Conservation (phyloP, 352 stramenopile genomes). For the Phytophthora capsici region DNA sequence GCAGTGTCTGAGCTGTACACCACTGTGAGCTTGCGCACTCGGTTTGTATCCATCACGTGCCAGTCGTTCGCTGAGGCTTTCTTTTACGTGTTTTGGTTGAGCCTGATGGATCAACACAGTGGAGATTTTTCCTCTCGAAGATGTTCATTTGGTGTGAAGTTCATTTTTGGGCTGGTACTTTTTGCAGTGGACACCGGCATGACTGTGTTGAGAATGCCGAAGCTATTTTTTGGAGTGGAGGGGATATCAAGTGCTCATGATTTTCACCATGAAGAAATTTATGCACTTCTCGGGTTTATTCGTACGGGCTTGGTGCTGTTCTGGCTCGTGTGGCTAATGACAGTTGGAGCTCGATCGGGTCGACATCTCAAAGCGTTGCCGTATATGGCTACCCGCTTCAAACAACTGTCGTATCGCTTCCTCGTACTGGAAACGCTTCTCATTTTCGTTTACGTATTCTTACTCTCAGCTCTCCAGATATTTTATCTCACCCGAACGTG, state of each 20-base stretch:
- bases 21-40: constrained; percentile 59
- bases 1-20: constrained; percentile 63
- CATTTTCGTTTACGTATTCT: constrained; percentile 76
- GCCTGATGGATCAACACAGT: constrained; percentile 75
- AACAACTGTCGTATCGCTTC: constrained; percentile 90
- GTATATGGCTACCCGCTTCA: constrained; percentile 88
- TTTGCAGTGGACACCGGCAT: constrained; percentile 65
- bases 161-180: constrained; percentile 41
- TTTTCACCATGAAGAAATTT: constrained; percentile 56
- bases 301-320: constrained; percentile 62
- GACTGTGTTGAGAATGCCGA: constrained; percentile 71
- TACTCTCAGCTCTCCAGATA: constrained; percentile 73
- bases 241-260: constrained; percentile 5
- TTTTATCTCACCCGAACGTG: constrained; percentile 67
- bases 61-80: constrained; percentile 76
- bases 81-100: constrained; percentile 86
- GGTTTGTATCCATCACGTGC: constrained; percentile 70
- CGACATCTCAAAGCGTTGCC: constrained; percentile 68
- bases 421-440: constrained; percentile 78
- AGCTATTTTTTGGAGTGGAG: constrained; percentile 42
- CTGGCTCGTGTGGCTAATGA: constrained; percentile 80
- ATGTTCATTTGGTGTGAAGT: constrained; percentile 34
- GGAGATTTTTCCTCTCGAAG: constrained; percentile 46
- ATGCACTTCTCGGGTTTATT: constrained; percentile 70
- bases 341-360: constrained; percentile 60